Base-by-base conservation (phyloP, 345 rosid genomes). In the Euphorbia peplus region DNA sequence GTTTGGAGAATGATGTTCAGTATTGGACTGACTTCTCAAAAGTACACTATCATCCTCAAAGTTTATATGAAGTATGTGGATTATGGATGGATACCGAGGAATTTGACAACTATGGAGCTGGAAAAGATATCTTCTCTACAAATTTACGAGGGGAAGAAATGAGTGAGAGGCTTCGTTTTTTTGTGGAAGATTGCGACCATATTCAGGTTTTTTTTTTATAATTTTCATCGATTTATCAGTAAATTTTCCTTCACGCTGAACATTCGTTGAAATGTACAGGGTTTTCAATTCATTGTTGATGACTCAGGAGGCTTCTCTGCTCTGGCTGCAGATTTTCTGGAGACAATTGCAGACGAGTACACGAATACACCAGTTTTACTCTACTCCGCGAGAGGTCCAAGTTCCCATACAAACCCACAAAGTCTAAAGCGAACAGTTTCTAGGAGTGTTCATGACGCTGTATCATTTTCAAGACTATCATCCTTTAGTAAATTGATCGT, bases 11-110 rank as follows among this genome's bases (percentile, higher is more conserved):
- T 30, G 76, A 60, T 26, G 91, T 93, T 37, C 80, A 86, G 57
- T 91, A 70, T 76, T 93, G 99, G 99, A 93, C 97, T 12, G 99
- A 93, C 77, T 93, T 75, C 77, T 86, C 97, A 67, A 91, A 93
- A 76, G 91, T 87, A 8, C 95, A 89, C 68, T 91, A 83, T 76
- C 99, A 93, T 83, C 95, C 91, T 21, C 87, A 79, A 52, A 89
- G 93, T 71, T 66, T 89, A 25, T 86, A 87, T 15, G 91, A 93
- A 74, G 59, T 93, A 58, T 86, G 80, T 15, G 97, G 97, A 70
- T 73, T 88, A 68, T 83, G 90, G 86, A 76, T 70, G 81, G 85
- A 83, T 75, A 50, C 70, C 60, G 67, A 77, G 65, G 86, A 87
- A 59, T 88, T 91, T 69, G 79, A 88, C 80, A 89, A 84, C 82